Percentiles rank a stretch among this genome's conserved stretches.
phyloP scores from a whole-genome alignment of 805 yeast species.

The Candida cerambycidarum region DNA sequence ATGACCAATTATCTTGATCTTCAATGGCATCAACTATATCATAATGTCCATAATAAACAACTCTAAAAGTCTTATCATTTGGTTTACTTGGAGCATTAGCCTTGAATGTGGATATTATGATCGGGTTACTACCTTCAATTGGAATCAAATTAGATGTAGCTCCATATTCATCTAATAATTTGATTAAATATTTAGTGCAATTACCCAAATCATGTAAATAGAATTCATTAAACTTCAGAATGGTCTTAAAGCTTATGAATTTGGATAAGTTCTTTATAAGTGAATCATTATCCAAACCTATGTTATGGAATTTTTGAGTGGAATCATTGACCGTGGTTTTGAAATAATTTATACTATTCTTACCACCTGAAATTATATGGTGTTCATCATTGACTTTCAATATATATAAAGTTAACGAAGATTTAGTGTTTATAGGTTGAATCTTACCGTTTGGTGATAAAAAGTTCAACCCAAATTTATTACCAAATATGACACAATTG shows the following conservation, averaged over 20 bases:
- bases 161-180: slow-evolving; percentile 65
- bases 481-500: slow-evolving; percentile 15
- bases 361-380: slow-evolving; percentile 13
- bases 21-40: slow-evolving; percentile 85
- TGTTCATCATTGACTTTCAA: background rate
- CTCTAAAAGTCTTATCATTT: slow-evolving; percentile 27
- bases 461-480: slow-evolving; percentile 17
- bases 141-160: slow-evolving; percentile 70
- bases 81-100: slow-evolving; percentile 31
- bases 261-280: slow-evolving; percentile 62
- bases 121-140: slow-evolving; percentile 77
- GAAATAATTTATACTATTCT: slow-evolving; percentile 7
- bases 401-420: slow-evolving; percentile 11
- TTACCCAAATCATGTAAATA: slow-evolving; percentile 77
- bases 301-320: background rate
- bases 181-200: slow-evolving; percentile 75
- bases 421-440: slow-evolving; percentile 6
- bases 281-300: slow-evolving; percentile 10
- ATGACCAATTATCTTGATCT: slow-evolving; percentile 60
- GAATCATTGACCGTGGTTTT: slow-evolving; percentile 17
- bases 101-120: slow-evolving; percentile 71
- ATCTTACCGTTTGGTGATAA: slow-evolving; percentile 45
- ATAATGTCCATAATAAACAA: slow-evolving; percentile 93
- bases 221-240: slow-evolving; percentile 68
- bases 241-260: slow-evolving; percentile 70